phyloP scores from a whole-genome alignment of 2,329 filamentous ascomycete species.

The Stagonosporopsis tanaceti region DNA sequence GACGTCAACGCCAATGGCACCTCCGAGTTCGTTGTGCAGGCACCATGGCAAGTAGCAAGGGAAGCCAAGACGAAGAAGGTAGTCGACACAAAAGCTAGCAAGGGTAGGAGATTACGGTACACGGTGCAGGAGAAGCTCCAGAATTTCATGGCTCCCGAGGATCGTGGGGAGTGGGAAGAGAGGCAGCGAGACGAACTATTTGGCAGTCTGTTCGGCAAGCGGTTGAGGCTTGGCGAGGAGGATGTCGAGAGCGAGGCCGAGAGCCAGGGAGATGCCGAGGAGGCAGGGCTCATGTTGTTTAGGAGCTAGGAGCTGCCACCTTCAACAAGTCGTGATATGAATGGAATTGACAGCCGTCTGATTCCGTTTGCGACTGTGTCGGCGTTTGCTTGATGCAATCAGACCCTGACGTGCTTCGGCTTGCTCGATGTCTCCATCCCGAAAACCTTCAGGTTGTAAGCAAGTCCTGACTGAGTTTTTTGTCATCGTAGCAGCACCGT shows the following conservation, averaged over 20 bases:
- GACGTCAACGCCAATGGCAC: slow-evolving; percentile 58
- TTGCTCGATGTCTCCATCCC: slow-evolving; percentile 22
- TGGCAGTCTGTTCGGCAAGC: slow-evolving; percentile 59
- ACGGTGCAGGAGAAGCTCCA: slow-evolving; percentile 96
- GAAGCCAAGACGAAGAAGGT: slow-evolving; percentile 84
- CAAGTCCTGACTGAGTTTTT: not conserved
- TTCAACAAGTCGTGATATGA: not conserved
- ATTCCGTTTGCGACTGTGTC: not conserved
- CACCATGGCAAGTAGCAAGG: slow-evolving; percentile 70
- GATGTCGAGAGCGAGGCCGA: slow-evolving; percentile 48
- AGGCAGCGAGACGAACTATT: slow-evolving; percentile 74
- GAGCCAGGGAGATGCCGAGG: slow-evolving; percentile 46
- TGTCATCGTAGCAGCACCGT: not conserved
- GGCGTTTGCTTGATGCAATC: slow-evolving; percentile 4
- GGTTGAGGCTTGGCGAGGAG: slow-evolving; percentile 54
- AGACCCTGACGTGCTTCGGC: slow-evolving; percentile 17
- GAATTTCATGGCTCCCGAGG: slow-evolving; percentile 96
- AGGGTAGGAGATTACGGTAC: slow-evolving; percentile 92
- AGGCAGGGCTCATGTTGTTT: slow-evolving; percentile 51
- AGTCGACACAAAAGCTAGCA: slow-evolving; percentile 93
- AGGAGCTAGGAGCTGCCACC: slow-evolving; percentile 33
- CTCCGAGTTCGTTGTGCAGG: slow-evolving; percentile 58
- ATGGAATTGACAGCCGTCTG: not conserved
- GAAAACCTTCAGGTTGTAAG: not conserved
- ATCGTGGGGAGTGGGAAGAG: slow-evolving; percentile 80